Evolutionary conservation across 164 flowering plant genomes (phyloP).

Genomic region (Hamamelis virginiana): DNA sequence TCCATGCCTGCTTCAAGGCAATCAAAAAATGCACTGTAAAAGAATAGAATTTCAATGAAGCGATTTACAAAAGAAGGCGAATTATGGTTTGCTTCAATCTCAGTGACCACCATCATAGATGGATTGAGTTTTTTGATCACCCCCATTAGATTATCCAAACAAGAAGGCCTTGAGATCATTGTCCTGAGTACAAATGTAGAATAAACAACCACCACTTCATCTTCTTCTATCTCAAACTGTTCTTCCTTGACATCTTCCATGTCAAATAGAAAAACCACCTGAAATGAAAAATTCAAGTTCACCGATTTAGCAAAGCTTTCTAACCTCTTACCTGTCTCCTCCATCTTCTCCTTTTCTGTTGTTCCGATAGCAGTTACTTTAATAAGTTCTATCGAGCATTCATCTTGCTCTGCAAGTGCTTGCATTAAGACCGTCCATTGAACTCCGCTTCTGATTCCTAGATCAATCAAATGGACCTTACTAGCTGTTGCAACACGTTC

Average conservation of each 20-base stretch:
- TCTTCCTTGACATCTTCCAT: slow-evolving; percentile 23
- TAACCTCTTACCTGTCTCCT: slow-evolving; percentile 30
- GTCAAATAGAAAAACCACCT: slow-evolving; percentile 12
- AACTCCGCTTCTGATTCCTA: slow-evolving; percentile 37
- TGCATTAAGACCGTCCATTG: slow-evolving; percentile 43
- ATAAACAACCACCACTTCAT: slow-evolving; percentile 28
- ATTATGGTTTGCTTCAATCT: slow-evolving; percentile 40
- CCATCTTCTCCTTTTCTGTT: slow-evolving; percentile 1
- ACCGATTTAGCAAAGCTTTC: slow-evolving; percentile 24
- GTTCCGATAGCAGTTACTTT: slow-evolving; percentile 30
- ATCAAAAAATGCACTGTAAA: slow-evolving; percentile 34
- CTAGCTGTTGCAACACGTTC: slow-evolving; percentile 16
- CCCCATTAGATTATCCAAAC: slow-evolving; percentile 30
- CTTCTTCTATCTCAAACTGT: slow-evolving; percentile 9
- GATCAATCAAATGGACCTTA: slow-evolving; percentile 39
- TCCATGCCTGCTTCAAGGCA: slow-evolving; percentile 31
- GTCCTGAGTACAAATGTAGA: slow-evolving; percentile 14
- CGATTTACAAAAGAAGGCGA: slow-evolving; percentile 31
- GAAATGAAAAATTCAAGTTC: slow-evolving; percentile 32
- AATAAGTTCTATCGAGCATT: slow-evolving; percentile 15
- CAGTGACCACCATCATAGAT: slow-evolving; percentile 28
- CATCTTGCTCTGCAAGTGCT: slow-evolving; percentile 23
- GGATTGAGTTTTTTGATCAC: slow-evolving; percentile 28
- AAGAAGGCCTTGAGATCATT: slow-evolving; percentile 27
- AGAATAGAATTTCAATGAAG: slow-evolving; percentile 37